Conservation (phyloP, 2,329 filamentous ascomycete species). For the Colletotrichum camelliae region DNA sequence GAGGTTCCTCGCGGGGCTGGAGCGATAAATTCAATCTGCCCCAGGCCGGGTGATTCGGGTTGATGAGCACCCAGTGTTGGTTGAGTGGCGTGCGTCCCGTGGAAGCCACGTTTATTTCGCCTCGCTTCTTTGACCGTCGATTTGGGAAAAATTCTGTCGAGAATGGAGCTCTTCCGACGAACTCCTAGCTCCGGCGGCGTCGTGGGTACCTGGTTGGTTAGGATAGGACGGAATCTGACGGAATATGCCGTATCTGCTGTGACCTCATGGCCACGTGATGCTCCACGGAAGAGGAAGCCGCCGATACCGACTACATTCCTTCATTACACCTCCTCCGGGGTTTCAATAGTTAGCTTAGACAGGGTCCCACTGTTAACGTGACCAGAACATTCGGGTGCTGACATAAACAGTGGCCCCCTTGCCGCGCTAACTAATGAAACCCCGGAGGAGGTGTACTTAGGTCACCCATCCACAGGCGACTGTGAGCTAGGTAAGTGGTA, state of each 20-base stretch:
- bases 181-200: neutral
- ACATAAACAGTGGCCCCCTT: too few species aligned
- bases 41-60: neutral
- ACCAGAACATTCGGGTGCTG: too few species aligned
- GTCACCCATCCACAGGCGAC: neutral
- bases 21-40: neutral
- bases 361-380: too few species aligned
- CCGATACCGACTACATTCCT: neutral
- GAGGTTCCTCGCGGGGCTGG: neutral
- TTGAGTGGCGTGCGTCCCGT: slow-evolving; percentile 6
- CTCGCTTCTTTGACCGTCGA: neutral
- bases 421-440: too few species aligned
- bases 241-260: neutral
- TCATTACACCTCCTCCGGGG: neutral
- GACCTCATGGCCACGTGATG: neutral
- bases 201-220: neutral
- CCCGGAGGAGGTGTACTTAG: neutral
- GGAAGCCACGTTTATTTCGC: neutral
- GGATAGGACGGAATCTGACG: neutral
- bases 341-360: too few species aligned
- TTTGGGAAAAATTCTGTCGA: slow-evolving; percentile 13
- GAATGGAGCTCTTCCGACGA: slow-evolving; percentile 17
- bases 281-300: neutral
- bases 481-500: neutral
- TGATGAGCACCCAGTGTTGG: neutral